These are phyloP conservation scores for Chaetothyriales sp. DNA, from an alignment of 2,329 filamentous ascomycete species.

Conservation along the genomic window DNA sequence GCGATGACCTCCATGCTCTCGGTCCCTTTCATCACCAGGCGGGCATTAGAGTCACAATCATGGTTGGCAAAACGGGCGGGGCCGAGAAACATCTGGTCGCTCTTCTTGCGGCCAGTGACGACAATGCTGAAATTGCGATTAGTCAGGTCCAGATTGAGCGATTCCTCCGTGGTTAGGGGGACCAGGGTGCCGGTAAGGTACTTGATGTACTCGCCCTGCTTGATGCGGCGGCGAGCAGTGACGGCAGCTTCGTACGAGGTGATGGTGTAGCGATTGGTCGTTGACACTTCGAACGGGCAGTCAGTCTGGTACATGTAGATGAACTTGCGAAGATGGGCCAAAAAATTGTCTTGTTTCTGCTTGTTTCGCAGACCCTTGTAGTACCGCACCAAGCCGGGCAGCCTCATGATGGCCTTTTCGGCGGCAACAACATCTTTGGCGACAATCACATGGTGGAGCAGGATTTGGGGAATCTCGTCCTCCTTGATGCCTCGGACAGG, in stretches of 20 bases:
- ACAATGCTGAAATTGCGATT: constrained; percentile 96
- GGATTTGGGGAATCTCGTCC: constrained; percentile 46
- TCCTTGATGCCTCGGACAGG: constrained; percentile 65
- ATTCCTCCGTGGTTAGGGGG: constrained; percentile 81
- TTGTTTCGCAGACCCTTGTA: constrained; percentile 52
- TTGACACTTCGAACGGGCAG: constrained; percentile 86
- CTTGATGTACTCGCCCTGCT: constrained; percentile 72
- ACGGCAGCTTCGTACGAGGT: constrained; percentile 78
- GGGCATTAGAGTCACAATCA: constrained; percentile 86
- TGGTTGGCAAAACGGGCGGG: constrained; percentile 95
- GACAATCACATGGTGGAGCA: constrained; percentile 56
- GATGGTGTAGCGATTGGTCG: constrained; percentile 90
- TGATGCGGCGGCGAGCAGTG: constrained; percentile 65
- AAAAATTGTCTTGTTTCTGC: constrained; percentile 76
- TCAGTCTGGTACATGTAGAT: constrained; percentile 86
- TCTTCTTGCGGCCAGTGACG: constrained; percentile 81
- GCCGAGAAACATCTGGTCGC: constrained; percentile 81
- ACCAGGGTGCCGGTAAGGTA: constrained; percentile 87
- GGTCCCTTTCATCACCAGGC: constrained; percentile 67
- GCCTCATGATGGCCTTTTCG: constrained; percentile 56
- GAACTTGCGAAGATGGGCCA: constrained; percentile 74
- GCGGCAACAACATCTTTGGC: constrained; percentile 58
- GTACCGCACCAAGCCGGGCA: constrained; percentile 63
- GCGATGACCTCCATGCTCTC: constrained; percentile 87
- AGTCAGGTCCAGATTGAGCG: constrained; percentile 61